Evolutionary conservation across 179 eudicot genomes (phyloP).

Genomic region (Amaranthus tricolor): DNA sequence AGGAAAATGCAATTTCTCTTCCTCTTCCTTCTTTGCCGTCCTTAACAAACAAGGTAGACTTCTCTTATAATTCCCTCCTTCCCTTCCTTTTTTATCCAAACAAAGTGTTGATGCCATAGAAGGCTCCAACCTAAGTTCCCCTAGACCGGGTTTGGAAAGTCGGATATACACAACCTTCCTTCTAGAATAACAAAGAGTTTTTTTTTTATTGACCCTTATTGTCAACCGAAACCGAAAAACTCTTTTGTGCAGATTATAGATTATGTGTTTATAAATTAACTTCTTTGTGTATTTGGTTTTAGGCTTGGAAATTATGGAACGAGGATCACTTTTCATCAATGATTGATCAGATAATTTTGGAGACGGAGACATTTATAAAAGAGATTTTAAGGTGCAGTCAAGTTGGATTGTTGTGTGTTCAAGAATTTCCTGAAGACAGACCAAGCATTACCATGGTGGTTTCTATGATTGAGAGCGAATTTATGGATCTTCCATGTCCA

Average conservation of each 20-base stretch:
- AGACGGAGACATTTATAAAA: constrained; percentile 1
- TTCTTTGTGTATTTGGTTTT: not conserved
- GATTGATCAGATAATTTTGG: constrained; percentile 27
- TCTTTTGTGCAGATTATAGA: not conserved
- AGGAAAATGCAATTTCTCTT: no score
- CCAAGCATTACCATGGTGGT: constrained; percentile 13
- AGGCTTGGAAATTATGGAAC: constrained; percentile 60
- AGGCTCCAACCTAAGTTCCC: no score
- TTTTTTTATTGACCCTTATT: no score
- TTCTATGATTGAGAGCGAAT: constrained; percentile 10
- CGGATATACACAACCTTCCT: no score
- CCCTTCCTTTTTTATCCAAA: no score
- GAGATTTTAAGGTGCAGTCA: constrained; percentile 20
- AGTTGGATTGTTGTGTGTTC: constrained; percentile 1
- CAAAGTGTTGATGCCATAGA: no score
- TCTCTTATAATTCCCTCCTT: no score
- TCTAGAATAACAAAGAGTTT: no score
- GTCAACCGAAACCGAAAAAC: not conserved
- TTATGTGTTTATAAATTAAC: not conserved
- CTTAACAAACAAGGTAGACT: no score
- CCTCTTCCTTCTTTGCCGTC: no score
- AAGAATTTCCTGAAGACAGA: not conserved
- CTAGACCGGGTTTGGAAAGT: no score
- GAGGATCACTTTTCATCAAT: constrained; percentile 26
- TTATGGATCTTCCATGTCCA: constrained; percentile 5